phyloP scores from a whole-genome alignment of 257 asterid species.

The Phtheirospermum japonicum region DNA sequence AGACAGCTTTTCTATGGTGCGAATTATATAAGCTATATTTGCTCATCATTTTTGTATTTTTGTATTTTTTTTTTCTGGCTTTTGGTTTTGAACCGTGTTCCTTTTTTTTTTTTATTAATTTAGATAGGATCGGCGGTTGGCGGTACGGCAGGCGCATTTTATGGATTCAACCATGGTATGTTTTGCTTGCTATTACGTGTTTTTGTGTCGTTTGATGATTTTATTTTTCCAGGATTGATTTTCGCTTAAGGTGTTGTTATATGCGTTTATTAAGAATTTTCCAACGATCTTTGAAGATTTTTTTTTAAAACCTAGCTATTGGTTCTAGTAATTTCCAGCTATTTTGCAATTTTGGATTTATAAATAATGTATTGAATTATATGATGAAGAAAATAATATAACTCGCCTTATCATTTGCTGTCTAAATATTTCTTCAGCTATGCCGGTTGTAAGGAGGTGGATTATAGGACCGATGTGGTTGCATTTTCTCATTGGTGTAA shows the following conservation, averaged over 20 bases:
- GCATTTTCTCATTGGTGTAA: constrained; percentile 88
- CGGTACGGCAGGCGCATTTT: constrained; percentile 75
- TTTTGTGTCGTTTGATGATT: constrained; percentile 9
- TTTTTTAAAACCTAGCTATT: not conserved
- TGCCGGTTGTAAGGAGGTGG: constrained; percentile 76
- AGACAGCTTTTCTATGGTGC: constrained; percentile 90
- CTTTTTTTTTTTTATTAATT: constrained; percentile 21
- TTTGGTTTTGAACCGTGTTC: constrained; percentile 12
- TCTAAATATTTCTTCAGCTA: constrained; percentile 43
- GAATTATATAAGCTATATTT: not conserved
- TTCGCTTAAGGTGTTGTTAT: not conserved
- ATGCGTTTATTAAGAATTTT: no score
- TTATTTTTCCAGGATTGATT: not conserved
- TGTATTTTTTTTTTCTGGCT: not conserved
- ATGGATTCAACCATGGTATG: constrained; percentile 73
- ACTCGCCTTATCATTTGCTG: no score
- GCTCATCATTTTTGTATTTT: not conserved
- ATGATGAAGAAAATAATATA: no score
- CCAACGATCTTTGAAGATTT: no score
- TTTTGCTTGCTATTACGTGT: not conserved
- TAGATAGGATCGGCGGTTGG: constrained; percentile 97
- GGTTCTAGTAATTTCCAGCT: constrained; percentile 10
- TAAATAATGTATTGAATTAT: no score
- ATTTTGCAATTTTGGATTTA: not conserved
- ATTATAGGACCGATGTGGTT: constrained; percentile 91